Evolutionary conservation across 176 grass and related monocot genomes (phyloP).

Genomic region (Juncus effusus): DNA sequence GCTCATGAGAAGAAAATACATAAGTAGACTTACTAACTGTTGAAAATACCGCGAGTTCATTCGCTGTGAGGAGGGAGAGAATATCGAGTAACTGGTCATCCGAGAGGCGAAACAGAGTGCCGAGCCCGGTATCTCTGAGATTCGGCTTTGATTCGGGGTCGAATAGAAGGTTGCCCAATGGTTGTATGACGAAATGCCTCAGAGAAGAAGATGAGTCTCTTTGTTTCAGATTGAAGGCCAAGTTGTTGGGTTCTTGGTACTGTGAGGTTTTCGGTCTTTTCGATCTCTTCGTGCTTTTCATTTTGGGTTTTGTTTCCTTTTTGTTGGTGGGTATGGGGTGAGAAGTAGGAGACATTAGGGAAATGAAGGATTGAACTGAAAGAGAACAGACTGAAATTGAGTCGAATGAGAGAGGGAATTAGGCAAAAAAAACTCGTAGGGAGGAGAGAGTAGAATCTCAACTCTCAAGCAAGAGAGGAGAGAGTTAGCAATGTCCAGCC

Average conservation of each 20-base stretch:
- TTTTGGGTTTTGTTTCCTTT: constrained; percentile 18
- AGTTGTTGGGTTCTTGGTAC: constrained; percentile 25
- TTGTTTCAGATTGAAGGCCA: constrained; percentile 47
- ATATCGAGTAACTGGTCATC: constrained; percentile 76
- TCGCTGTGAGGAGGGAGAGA: constrained; percentile 46
- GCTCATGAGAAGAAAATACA: constrained; percentile 65
- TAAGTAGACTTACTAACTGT: constrained; percentile 52
- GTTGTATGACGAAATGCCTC: constrained; percentile 41
- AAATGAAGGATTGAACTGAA: constrained; percentile 2
- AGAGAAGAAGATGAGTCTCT: neutral
- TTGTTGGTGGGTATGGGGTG: constrained; percentile 5
- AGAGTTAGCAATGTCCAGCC: too few species aligned
- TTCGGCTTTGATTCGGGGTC: constrained; percentile 27
- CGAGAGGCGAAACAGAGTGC: constrained; percentile 42
- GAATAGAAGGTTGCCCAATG: constrained; percentile 83
- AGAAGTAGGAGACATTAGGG: constrained; percentile 24
- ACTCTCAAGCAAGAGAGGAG: too few species aligned
- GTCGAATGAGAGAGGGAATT: too few species aligned
- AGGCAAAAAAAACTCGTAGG: too few species aligned
- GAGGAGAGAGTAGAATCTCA: too few species aligned
- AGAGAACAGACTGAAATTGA: too few species aligned
- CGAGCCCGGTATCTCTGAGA: constrained; percentile 64
- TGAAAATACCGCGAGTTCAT: constrained; percentile 52
- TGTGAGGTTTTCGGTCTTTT: constrained; percentile 6
- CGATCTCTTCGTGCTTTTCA: constrained; percentile 10